These are phyloP conservation scores for Alliaria petiolata DNA, from an alignment of 345 rosid species.

Conservation along the genomic window DNA sequence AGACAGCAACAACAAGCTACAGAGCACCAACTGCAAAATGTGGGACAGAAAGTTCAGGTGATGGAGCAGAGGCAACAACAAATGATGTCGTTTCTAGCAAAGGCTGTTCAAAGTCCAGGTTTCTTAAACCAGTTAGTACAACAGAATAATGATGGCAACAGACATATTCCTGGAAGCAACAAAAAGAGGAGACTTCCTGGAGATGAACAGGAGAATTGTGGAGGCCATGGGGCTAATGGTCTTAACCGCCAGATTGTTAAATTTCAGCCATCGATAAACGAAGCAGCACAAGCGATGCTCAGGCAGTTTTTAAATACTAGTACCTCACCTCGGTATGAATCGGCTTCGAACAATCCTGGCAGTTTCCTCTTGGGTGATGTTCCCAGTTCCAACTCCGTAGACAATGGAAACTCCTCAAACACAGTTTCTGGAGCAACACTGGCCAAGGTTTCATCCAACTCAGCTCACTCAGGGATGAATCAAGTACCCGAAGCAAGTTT, in stretches of 20 bases:
- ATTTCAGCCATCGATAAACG: slow-evolving; percentile 63
- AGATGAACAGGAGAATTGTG: slow-evolving; percentile 49
- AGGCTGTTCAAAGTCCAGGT: slow-evolving; percentile 80
- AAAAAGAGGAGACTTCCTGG: slow-evolving; percentile 74
- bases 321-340: slow-evolving; percentile 44
- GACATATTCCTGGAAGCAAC: slow-evolving; percentile 56
- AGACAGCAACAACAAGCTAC: slow-evolving; percentile 88
- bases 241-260: slow-evolving; percentile 65
- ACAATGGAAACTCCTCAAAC: slow-evolving; percentile 32
- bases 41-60: slow-evolving; percentile 74
- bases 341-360: slow-evolving; percentile 39
- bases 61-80: slow-evolving; percentile 97
- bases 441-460: slow-evolving; percentile 42
- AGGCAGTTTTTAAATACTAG: slow-evolving; percentile 55
- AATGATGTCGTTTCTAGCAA: slow-evolving; percentile 87
- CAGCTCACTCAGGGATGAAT: slow-evolving; percentile 34
- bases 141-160: slow-evolving; percentile 55
- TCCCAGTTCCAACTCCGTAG: slow-evolving; percentile 35
- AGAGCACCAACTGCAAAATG: slow-evolving; percentile 63
- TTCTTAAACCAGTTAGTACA: slow-evolving; percentile 79
- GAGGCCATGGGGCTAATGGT: slow-evolving; percentile 29
- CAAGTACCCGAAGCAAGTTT: neutral
- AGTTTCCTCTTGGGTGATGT: slow-evolving; percentile 43
- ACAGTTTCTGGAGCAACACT: slow-evolving; percentile 42
- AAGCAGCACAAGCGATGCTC: slow-evolving; percentile 68